Evolutionary conservation across 2,329 filamentous ascomycete species (phyloP).

Genomic region (Sarocladium strictum): DNA sequence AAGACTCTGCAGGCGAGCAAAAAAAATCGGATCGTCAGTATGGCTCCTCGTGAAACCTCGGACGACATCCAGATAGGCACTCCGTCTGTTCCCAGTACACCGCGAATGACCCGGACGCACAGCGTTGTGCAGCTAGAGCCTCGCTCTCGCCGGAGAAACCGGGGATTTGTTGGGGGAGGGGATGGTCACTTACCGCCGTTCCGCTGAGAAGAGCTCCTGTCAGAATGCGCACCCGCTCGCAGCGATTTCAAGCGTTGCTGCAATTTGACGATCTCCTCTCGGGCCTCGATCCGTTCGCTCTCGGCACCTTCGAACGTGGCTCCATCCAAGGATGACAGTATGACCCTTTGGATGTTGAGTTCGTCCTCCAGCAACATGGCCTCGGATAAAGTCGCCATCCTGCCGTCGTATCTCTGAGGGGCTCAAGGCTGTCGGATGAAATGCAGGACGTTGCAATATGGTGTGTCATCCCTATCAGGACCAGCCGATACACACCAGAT

Average conservation of each 20-base stretch:
- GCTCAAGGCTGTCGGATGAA: background rate
- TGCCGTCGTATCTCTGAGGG: constrained; percentile 11
- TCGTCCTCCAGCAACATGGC: constrained; percentile 32
- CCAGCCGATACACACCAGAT: background rate
- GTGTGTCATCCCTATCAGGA: background rate
- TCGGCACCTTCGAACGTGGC: constrained; percentile 23
- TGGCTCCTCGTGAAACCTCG: background rate
- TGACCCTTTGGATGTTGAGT: constrained; percentile 34
- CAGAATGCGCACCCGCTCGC: constrained; percentile 14
- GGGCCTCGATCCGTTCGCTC: constrained; percentile 21
- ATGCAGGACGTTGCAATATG: background rate
- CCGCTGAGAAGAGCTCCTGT: background rate
- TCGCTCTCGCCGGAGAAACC: background rate
- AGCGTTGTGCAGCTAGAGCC: background rate
- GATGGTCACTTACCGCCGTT: background rate
- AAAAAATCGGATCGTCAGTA: background rate
- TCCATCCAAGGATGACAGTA: constrained; percentile 34
- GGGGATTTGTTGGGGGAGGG: background rate
- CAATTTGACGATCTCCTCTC: constrained; percentile 23
- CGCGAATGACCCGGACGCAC: background rate
- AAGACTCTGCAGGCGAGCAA: background rate
- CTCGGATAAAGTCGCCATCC: constrained; percentile 16
- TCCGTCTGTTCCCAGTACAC: background rate
- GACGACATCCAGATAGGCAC: background rate
- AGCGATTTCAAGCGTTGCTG: constrained; percentile 17